A percentile compares a stretch with the other conserved stretches of the same genome.
Evolutionary conservation across 2,329 filamentous ascomycete genomes (phyloP).

Genomic region (Talaromyces sp.): DNA sequence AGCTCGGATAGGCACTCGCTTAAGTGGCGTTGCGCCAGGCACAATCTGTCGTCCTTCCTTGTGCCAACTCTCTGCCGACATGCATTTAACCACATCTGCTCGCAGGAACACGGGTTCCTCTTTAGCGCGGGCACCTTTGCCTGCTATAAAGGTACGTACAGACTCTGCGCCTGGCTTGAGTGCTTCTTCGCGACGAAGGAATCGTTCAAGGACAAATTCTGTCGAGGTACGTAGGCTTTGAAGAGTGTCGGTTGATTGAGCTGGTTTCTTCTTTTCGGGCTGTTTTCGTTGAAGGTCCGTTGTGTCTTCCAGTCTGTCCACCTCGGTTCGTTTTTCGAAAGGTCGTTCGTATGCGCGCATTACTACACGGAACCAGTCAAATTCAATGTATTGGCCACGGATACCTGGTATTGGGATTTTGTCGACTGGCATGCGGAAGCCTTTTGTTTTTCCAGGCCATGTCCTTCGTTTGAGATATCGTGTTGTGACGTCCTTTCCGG

Average conservation of each 20-base stretch:
- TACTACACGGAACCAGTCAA: conserved; percentile 85
- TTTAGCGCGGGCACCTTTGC: conserved; percentile 72
- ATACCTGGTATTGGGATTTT: conserved; percentile 79
- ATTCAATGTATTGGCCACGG: conserved; percentile 74
- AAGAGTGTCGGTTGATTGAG: conserved; percentile 77
- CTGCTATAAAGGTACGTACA: conserved; percentile 73
- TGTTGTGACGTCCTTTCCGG: conserved; percentile 91
- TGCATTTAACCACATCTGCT: conserved; percentile 78
- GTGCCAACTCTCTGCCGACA: conserved; percentile 95
- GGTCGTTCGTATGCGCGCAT: conserved; percentile 72
- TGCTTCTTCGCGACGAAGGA: conserved; percentile 90
- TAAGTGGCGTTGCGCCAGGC: conserved; percentile 72
- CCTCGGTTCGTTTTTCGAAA: conserved; percentile 60
- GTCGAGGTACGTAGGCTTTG: conserved; percentile 86
- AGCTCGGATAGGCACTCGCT: conserved; percentile 85
- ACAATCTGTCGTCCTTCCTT: conserved; percentile 85
- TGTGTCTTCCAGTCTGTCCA: conserved; percentile 78
- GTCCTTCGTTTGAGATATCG: conserved; percentile 81
- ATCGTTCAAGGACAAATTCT: conserved; percentile 82
- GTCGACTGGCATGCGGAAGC: conserved; percentile 73
- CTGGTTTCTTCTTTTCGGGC: conserved; percentile 71
- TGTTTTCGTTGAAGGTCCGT: conserved; percentile 74
- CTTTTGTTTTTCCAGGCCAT: conserved; percentile 88
- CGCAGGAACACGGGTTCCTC: conserved; percentile 81
- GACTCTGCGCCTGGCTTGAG: conserved; percentile 68